phyloP scores from a whole-genome alignment of 2,329 filamentous ascomycete genomes.

The Sporothrix luriei region DNA sequence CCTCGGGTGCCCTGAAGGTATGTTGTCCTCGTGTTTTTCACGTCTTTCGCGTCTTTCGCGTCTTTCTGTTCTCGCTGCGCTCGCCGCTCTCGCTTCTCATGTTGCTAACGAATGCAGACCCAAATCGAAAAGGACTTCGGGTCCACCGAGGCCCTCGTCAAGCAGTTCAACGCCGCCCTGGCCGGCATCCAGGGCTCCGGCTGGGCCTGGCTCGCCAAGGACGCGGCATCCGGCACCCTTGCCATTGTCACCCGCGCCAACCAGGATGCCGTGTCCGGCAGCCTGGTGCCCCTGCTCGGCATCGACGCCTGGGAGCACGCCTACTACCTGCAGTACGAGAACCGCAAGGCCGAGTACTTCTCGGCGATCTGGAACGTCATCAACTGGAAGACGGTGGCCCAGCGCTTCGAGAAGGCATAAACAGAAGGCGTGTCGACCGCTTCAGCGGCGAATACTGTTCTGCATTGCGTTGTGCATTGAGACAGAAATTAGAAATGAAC shows the following conservation, averaged over 20 bases:
- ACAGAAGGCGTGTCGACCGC: neutral
- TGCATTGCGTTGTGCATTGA: neutral
- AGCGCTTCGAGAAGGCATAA: conserved; percentile 60
- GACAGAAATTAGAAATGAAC: neutral
- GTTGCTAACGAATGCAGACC: conserved; percentile 42
- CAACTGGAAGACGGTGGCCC: conserved; percentile 90
- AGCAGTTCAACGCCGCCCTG: conserved; percentile 68
- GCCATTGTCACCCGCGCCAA: conserved; percentile 74
- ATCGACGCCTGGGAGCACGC: conserved; percentile 97
- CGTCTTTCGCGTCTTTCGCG: neutral
- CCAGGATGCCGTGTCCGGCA: conserved; percentile 85
- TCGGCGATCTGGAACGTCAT: conserved; percentile 90
- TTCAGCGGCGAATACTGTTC: neutral
- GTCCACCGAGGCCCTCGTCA: conserved; percentile 63
- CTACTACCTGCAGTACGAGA: conserved; percentile 95
- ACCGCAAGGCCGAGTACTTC: conserved; percentile 96
- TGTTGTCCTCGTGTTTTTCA: conserved; percentile 25
- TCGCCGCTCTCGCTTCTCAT: neutral
- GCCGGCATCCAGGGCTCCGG: conserved; percentile 82
- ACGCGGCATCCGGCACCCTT: conserved; percentile 63
- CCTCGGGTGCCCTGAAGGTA: conserved; percentile 63
- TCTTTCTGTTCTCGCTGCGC: conserved; percentile 3
- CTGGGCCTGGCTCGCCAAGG: conserved; percentile 86
- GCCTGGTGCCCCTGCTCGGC: conserved; percentile 78
- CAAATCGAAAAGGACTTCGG: conserved; percentile 70